Evolutionary conservation across 163 green algal species (phyloP), one percentile per base, ranked within the genome.

Genomic region (Chlorella variabilis): DNA sequence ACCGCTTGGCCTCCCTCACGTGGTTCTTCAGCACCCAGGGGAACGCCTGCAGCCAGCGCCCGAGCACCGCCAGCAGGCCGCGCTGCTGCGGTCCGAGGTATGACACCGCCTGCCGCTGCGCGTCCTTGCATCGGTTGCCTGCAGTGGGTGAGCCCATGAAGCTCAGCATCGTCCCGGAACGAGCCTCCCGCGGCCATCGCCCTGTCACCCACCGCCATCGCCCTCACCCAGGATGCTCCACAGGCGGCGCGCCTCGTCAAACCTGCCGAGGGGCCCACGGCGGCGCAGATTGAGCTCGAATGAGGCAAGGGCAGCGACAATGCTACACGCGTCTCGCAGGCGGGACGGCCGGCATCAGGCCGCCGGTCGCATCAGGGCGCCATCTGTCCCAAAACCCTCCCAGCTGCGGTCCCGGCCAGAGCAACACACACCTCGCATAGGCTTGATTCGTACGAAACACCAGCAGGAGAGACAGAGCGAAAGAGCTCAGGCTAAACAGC

Each of bases 21-120:
- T 77, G 54, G 48, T 77, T 77, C 70, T 77, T 77, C 29, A 77
- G 45, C 69, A 77, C 69, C 69, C 69, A 77, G 18, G 69, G 69
- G 29, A 77, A 63, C n/a, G 69, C 69, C 69, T 62, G 69, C 69
- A 48, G 1, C 70, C 70, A 77, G 45, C 70, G 70, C 21, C 45
- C 33, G 4, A 77, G 70, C 70, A 45, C 48, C 15, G 21, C 48
- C 70, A 77, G 70, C 70, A 77, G 70, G 29, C 25, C 29, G 1
- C 6, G 13, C 41, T 77, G 31, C 29, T 27, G 33, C 27, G 70
- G 70, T 2, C 70, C 70, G 13, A 77, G 48, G 70, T 77, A 77
- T 42, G n/a, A 45, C n/a, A 56, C 54, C 20, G 70, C 31, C 48
- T 77, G 70, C 48, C 70, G 70, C 70, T 65, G 45, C 18, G 54